Base-by-base conservation (phyloP, 257 asterid genomes). In the Asclepias syriaca region DNA sequence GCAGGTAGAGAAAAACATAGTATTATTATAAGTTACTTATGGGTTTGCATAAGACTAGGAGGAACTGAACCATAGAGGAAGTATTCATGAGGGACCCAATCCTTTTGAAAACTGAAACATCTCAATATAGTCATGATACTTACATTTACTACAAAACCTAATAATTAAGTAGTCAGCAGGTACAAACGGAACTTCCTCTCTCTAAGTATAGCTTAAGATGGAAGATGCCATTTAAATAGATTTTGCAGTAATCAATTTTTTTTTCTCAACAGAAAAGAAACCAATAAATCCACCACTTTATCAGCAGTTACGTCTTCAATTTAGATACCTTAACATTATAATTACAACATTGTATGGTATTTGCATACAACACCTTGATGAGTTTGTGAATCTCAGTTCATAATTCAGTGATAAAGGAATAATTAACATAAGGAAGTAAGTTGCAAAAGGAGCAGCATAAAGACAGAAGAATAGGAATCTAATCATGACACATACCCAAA, bases 401-500 rank as follows among this genome's bases (percentile, higher is more conserved):
- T 59, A 45, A 45, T 43, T 11, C 48, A 45, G 39, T 46, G 9
- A 14, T 16, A 58, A 24, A 19, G 34, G 68, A 27, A 37, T 27
- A 34, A 16, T 7, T 24, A n/a, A 43, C 49, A 64, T 6, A 34
- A 7, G 15, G 66, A 32, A 37, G 19, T 64, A 8, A 64, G 49
- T 37, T 37, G 68, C 50, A 64, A 2, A 7, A 6, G 4, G 24
- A 57, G 34, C 53, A 19, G 15, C 16, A 39, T 24, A 45, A 21
- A 45, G 34, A 39, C 21, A 60, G 39, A 65, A 68, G 5, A 40
- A 12, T 2, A n/a, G 14, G 45, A 68, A 13, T 40, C 1, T 34
- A 15, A 59, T 22, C 6, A 48, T 58, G 74, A 68, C 71, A 74
- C 66, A 65, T 90, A 95, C 99, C 99, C 99, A 95, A 75, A 95